phyloP scores from a whole-genome alignment of 2,329 filamentous ascomycete species.

The Incumbomyces delicatus region DNA sequence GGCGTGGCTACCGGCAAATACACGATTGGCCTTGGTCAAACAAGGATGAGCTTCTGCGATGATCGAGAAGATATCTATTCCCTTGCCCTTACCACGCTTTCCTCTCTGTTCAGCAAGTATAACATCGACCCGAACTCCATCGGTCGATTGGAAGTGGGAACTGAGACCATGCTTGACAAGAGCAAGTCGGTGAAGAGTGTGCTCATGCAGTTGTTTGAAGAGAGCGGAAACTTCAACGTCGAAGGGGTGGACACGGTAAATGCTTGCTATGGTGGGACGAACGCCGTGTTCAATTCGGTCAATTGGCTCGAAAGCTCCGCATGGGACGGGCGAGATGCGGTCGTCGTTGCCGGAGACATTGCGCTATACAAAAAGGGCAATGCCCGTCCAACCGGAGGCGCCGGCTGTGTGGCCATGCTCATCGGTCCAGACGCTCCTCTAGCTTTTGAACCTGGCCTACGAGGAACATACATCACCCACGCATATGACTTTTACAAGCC shows the following conservation, averaged over 20 bases:
- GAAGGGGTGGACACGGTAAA: slow-evolving; percentile 78
- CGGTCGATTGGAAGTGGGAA: slow-evolving; percentile 74
- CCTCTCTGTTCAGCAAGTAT: slow-evolving; percentile 73
- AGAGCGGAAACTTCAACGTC: slow-evolving; percentile 65
- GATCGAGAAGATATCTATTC: slow-evolving; percentile 92
- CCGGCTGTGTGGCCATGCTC: slow-evolving; percentile 67
- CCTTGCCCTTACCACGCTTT: slow-evolving; percentile 65
- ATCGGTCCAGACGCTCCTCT: slow-evolving; percentile 70
- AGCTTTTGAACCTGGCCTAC: slow-evolving; percentile 66
- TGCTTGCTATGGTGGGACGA: slow-evolving; percentile 79
- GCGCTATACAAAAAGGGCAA: slow-evolving; percentile 76
- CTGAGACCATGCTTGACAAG: slow-evolving; percentile 78
- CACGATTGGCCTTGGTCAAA: slow-evolving; percentile 84
- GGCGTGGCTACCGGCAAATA: slow-evolving; percentile 74
- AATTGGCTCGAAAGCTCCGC: slow-evolving; percentile 82
- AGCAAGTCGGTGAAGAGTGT: slow-evolving; percentile 86
- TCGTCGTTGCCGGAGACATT: slow-evolving; percentile 74
- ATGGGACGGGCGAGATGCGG: slow-evolving; percentile 74
- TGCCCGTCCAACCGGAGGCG: slow-evolving; percentile 71
- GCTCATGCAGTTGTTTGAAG: slow-evolving; percentile 72
- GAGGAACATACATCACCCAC: slow-evolving; percentile 72
- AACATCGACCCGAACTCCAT: slow-evolving; percentile 68
- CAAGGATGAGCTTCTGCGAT: slow-evolving; percentile 87
- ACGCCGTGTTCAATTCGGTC: slow-evolving; percentile 70
- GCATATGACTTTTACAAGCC: slow-evolving; percentile 89